phyloP scores from a whole-genome alignment of 2,329 filamentous ascomycete genomes.

The Aspergillus caelatus region DNA sequence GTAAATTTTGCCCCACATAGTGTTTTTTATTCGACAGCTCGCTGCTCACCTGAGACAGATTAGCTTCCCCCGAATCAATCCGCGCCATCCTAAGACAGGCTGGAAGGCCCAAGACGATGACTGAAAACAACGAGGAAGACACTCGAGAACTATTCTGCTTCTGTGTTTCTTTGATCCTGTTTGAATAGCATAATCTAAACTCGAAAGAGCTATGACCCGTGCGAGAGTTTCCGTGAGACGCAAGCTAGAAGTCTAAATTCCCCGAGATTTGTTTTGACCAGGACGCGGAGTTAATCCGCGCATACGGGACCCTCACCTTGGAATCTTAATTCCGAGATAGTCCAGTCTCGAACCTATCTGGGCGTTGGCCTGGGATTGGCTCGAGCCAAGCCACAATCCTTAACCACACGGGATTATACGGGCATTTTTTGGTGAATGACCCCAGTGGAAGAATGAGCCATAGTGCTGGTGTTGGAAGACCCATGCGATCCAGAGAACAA shows the following conservation, averaged over 20 bases:
- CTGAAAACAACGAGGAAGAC: background rate
- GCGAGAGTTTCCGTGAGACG: background rate
- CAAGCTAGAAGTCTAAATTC: background rate
- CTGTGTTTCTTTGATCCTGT: background rate
- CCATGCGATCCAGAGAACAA: background rate
- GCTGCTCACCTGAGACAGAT: too few species aligned
- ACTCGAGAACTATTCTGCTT: background rate
- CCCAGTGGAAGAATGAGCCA: background rate
- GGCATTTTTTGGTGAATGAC: background rate
- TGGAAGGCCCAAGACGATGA: background rate
- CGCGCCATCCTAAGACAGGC: background rate
- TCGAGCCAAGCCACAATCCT: background rate
- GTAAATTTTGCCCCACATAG: too few species aligned
- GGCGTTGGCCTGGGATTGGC: background rate
- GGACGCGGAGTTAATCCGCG: background rate
- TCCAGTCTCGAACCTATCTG: background rate
- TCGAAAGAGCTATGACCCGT: background rate
- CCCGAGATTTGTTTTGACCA: background rate
- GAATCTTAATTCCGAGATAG: background rate
- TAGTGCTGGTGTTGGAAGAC: background rate
- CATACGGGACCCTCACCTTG: background rate
- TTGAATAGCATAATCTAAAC: too few species aligned
- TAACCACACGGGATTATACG: background rate
- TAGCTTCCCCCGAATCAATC: background rate
- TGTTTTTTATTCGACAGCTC: too few species aligned